Base-by-base conservation (phyloP, 768 basidiomycete species). In the Phlebiopsis gigantea region DNA sequence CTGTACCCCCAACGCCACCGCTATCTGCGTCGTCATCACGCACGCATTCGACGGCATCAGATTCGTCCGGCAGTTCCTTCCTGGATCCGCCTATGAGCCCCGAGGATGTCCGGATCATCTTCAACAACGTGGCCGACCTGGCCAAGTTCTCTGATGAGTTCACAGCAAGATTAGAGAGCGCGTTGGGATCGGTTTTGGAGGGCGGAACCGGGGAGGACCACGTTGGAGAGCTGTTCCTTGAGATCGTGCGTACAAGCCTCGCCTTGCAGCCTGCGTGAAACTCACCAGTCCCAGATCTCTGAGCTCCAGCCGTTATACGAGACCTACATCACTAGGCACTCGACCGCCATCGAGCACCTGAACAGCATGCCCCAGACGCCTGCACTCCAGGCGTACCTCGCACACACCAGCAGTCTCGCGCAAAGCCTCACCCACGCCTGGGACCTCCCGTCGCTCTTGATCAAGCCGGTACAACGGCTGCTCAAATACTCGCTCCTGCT, bases 391-490 rank as follows among this genome's bases (percentile, higher is more conserved):
- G 72, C 78, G 2, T 94, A 93, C 69, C 46, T 69, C 78, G 9
- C 81, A 83, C 31, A 88, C 88, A 3, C 9, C 17, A 80, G 82
- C 57, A 77, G 74, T 10, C 75, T 88, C 34, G 86, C 89, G 1
- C 80, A 84, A 1, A 79, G 82, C 22, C 78, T 89, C 12, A 89
- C 91, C 0, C 87, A 92, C 64, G 90, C 93, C 2, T 94, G 93
- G 87, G 96, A 99, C 68, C 82, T 99, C 25, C 79, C 91, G 5
- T 93, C 93, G 0, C 81, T 98, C 39, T 86, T 99, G 58, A 98
- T 99, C 71, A 98, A 98, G 71, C 97, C 97, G 30, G 93, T 99
- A 3, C 97, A 98, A 66, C 85, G 96, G 15, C 79, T 98, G 54
- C 84, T 98, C 61, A 98, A 98, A 68, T 99, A 99, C 66, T 84